Percentiles rank a stretch among this genome's conserved stretches.
Conservation (phyloP, 164 flowering plant genomes). For the grape (Vitis vinifera) region ASM3070453v1 NC_081817.1:25732501-25733000, state of each 20-base stretch:
- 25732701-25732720: conserved; percentile 98
- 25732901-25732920: conserved; percentile 97
- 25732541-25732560: conserved; percentile 97
- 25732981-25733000: conserved; percentile 90
- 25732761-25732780: conserved; percentile 83
- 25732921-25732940: conserved; percentile 95
- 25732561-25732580: conserved; percentile 75
- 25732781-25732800: conserved; percentile 97
- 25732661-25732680: conserved; percentile 99
- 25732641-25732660: conserved; percentile 94
- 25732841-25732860: conserved; percentile 99
- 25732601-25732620: conserved; percentile 99
- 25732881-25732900: conserved; percentile 96
- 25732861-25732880: conserved; percentile 87
- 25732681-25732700: conserved; percentile 96
- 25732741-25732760: conserved; percentile 87
- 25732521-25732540: conserved; percentile 75
- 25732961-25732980: conserved; percentile 85
- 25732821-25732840: conserved; percentile 92
- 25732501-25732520: conserved; percentile 73
- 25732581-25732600: conserved; percentile 97
- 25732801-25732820: conserved; percentile 92
- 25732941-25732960: conserved; percentile 91
- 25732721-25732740: conserved; percentile 93
- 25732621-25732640: conserved; percentile 92